Evolutionary conservation across 495 filamentous ascomycete genomes (phyloP).

Genomic region (Gamarada debralockiae): DNA sequence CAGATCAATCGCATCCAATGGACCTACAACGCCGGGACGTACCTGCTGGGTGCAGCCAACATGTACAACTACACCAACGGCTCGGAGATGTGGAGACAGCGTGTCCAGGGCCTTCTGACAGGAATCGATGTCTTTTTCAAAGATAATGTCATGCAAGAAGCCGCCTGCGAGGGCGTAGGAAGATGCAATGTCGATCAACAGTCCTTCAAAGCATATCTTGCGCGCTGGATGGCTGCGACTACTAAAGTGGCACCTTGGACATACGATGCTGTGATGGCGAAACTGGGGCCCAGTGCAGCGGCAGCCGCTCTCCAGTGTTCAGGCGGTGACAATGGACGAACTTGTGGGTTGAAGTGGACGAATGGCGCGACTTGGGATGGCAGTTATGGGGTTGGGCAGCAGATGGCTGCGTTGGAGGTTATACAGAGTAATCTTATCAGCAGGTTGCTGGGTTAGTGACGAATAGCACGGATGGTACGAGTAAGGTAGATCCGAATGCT

Average conservation of each 20-base stretch:
- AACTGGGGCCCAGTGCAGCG: conserved; percentile 56
- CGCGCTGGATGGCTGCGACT: conserved; percentile 70
- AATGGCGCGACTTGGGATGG: conserved; percentile 51
- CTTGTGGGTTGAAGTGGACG: conserved; percentile 69
- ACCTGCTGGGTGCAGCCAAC: conserved; percentile 60
- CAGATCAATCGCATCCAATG: conserved; percentile 51
- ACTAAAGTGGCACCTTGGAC: conserved; percentile 69
- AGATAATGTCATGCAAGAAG: conserved; percentile 58
- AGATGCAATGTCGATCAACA: conserved; percentile 69
- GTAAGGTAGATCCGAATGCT: conserved; percentile 43
- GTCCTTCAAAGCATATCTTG: conserved; percentile 76
- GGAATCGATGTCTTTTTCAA: conserved; percentile 53
- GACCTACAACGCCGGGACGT: conserved; percentile 66
- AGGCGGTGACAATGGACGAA: conserved; percentile 54
- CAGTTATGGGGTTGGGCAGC: conserved; percentile 58
- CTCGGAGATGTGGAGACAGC: conserved; percentile 45
- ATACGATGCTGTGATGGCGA: conserved; percentile 52
- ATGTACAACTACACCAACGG: conserved; percentile 64
- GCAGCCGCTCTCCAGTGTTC: conserved; percentile 66
- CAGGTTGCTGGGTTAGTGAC: conserved; percentile 52
- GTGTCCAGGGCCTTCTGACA: conserved; percentile 50
- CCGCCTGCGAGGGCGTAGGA: conserved; percentile 54
- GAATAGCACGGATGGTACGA: conserved; percentile 65
- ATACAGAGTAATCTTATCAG: conserved; percentile 58
- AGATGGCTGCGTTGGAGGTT: conserved; percentile 67